Percentiles rank a stretch among this genome's conserved stretches.
These are phyloP conservation scores for Cymbopogon citratus DNA, from an alignment of 176 grass and related monocot genomes.

Conservation along the genomic window DNA sequence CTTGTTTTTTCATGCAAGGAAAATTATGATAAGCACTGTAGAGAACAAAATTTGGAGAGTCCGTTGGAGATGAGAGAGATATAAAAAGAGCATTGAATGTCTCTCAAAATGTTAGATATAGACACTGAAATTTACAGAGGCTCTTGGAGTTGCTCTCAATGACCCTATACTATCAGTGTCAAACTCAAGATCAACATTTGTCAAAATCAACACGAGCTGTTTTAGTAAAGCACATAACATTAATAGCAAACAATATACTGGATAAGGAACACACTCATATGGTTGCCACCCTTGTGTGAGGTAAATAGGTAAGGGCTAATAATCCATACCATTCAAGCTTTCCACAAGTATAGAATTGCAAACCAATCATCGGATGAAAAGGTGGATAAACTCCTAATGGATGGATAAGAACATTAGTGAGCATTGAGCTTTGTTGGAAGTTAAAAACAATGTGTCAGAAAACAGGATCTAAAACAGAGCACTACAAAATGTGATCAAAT, in stretches of 20 bases:
- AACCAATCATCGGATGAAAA: constrained; percentile 80
- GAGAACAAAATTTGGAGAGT: background rate
- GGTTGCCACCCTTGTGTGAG: background rate
- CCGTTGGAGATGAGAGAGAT: background rate
- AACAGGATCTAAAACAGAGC: background rate
- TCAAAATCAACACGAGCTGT: background rate
- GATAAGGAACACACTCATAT: constrained; percentile 19
- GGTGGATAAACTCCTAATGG: constrained; percentile 68
- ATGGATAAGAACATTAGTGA: constrained; percentile 18
- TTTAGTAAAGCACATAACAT: background rate
- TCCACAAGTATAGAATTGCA: constrained; percentile 82
- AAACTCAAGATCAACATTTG: background rate
- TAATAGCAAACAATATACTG: background rate
- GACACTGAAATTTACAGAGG: background rate
- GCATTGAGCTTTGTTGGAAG: background rate
- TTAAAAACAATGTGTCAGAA: background rate
- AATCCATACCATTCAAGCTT: constrained; percentile 79
- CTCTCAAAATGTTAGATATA: background rate
- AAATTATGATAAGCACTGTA: background rate
- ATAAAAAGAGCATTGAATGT: background rate
- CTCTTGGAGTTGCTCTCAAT: background rate
- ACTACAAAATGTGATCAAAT: background rate
- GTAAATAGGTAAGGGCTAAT: constrained; percentile 14
- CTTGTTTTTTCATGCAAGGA: background rate
- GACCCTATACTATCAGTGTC: background rate